Conservation (phyloP, 2,329 filamentous ascomycete genomes). For the Geosmithia morbida region DNA sequence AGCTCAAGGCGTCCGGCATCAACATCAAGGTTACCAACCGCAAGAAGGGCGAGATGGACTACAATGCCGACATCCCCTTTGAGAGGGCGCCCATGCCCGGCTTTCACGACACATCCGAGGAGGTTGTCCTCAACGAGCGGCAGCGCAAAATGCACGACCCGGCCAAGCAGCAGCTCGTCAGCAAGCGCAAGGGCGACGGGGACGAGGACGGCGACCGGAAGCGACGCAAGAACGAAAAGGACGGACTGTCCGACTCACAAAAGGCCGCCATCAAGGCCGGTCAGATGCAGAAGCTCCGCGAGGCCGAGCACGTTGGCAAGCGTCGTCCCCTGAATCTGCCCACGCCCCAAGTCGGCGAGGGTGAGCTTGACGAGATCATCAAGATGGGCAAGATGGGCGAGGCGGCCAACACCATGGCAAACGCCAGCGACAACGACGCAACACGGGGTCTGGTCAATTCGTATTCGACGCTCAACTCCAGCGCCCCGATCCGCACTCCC, state of each 20-base stretch:
- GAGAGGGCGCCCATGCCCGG: conserved; percentile 80
- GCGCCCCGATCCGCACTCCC: conserved; percentile 82
- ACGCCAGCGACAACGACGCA: conserved; percentile 67
- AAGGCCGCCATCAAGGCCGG: conserved; percentile 87
- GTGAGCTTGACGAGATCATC: conserved; percentile 90
- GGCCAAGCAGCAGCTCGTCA: conserved; percentile 75
- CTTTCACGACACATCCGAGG: conserved; percentile 87
- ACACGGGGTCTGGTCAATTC: conserved; percentile 78
- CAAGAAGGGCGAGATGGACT: conserved; percentile 97
- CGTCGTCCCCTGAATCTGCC: conserved; percentile 71
- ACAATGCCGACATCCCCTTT: conserved; percentile 97
- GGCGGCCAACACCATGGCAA: conserved; percentile 61
- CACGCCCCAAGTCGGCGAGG: conserved; percentile 80
- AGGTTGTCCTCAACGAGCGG: conserved; percentile 66
- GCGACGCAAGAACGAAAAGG: conserved; percentile 78
- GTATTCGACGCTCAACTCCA: conserved; percentile 68
- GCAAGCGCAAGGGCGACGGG: conserved; percentile 91
- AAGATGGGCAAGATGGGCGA: conserved; percentile 97
- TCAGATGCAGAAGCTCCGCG: conserved; percentile 84
- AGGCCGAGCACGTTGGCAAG: conserved; percentile 95
- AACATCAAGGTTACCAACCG: conserved; percentile 89
- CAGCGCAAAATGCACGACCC: conserved; percentile 82
- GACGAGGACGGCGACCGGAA: conserved; percentile 72
- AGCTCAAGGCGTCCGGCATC: conserved; percentile 94
- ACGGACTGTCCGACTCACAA: conserved; percentile 60